Conservation (phyloP, 1,139 yeast genomes). For the Saccharomyces hybrid region DNA sequence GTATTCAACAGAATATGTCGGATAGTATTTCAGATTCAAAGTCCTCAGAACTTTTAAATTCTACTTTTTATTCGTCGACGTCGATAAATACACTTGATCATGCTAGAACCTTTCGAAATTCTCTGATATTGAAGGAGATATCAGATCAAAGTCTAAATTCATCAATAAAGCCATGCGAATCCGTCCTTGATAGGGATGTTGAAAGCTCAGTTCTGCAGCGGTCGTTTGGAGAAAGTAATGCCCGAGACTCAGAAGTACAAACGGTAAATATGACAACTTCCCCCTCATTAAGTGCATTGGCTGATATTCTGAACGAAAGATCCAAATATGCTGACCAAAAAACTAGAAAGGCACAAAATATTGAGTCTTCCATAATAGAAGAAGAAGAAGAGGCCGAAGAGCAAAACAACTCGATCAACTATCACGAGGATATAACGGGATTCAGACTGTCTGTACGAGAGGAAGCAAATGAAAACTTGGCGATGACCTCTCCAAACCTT, state of each 20-base stretch:
- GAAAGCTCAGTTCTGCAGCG: background rate
- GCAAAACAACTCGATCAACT: constrained; percentile 14
- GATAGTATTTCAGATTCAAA: background rate
- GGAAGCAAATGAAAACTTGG: background rate
- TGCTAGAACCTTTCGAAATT: constrained; percentile 42
- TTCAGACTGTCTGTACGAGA: background rate
- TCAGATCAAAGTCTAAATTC: constrained; percentile 16
- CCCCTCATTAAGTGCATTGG: constrained; percentile 37
- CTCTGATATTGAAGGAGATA: constrained; percentile 35
- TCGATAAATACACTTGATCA: constrained; percentile 35
- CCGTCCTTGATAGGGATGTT: background rate
- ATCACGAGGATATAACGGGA: background rate
- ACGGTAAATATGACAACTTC: constrained; percentile 38
- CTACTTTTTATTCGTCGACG: constrained; percentile 30
- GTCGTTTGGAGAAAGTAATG: background rate
- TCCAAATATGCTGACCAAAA: constrained; percentile 26
- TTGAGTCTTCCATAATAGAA: constrained; percentile 18
- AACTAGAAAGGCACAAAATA: constrained; percentile 14
- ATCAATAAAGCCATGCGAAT: constrained; percentile 6
- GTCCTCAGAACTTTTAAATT: constrained; percentile 10
- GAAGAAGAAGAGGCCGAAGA: constrained; percentile 31
- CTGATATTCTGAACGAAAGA: constrained; percentile 34
- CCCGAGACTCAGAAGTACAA: constrained; percentile 13
- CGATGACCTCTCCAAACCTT: constrained; percentile 27
- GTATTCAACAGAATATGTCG: background rate